Evolutionary conservation across 1,284 basidiomycete species (phyloP).

Genomic region (Earliella scabrosa): DNA sequence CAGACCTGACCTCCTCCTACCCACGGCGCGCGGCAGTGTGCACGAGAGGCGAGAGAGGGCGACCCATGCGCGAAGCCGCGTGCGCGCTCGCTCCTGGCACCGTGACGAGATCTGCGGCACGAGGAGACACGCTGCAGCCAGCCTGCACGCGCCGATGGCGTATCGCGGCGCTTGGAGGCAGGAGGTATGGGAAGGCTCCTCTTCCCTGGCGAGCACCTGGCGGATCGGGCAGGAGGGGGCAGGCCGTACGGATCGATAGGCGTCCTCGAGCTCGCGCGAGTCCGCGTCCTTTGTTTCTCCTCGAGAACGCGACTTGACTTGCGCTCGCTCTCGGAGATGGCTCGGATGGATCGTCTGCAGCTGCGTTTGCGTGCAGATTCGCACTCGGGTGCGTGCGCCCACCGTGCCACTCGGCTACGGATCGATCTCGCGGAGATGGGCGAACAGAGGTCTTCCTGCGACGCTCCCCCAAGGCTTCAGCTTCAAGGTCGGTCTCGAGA

Average conservation of each 20-base stretch:
- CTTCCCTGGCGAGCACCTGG: slow-evolving; percentile 12
- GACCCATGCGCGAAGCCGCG: too few relatives aligned
- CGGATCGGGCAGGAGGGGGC: slow-evolving; percentile 18
- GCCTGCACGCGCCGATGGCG: slow-evolving; percentile 5
- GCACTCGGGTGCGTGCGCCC: neutral
- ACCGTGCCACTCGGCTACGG: neutral
- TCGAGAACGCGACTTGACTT: too few relatives aligned
- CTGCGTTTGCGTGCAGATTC: neutral
- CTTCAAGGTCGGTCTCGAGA: neutral
- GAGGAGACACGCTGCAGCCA: slow-evolving; percentile 2
- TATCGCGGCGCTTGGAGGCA: slow-evolving; percentile 2
- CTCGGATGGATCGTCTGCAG: slow-evolving; percentile 21
- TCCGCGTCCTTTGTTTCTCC: neutral
- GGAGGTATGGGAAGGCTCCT: slow-evolving; percentile 25
- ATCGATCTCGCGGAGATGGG: neutral
- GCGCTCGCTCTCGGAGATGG: slow-evolving; percentile 19
- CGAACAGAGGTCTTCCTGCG: neutral
- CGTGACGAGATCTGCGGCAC: slow-evolving; percentile 18
- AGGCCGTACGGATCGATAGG: slow-evolving; percentile 5
- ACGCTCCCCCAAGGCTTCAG: too few relatives aligned
- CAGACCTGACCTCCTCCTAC: neutral
- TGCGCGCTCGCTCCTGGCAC: too few relatives aligned
- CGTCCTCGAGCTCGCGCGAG: too few relatives aligned
- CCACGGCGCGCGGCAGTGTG: too few relatives aligned
- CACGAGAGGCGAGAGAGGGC: too few relatives aligned